A percentile compares a stretch with the other conserved stretches of the same genome.
Conservation (phyloP, 768 basidiomycete species). For the Termitomyces sp. region DNA sequence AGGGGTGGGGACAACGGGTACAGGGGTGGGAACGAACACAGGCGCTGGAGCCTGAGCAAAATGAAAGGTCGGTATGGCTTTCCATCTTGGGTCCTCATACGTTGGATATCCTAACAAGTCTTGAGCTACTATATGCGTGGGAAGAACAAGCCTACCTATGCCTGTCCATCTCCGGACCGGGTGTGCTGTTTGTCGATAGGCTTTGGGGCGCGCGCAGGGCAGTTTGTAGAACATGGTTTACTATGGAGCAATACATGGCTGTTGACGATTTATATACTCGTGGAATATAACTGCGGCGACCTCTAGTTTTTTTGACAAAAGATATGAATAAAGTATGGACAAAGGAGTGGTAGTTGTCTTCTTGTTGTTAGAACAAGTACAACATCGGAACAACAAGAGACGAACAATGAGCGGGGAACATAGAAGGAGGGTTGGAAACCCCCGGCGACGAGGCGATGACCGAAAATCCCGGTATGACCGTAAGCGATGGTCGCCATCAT, state of each 20-base stretch:
- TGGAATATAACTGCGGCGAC: neutral
- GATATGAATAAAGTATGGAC: neutral
- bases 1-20: neutral
- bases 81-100: conserved; percentile 2
- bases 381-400: neutral
- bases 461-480: conserved; percentile 3
- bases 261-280: neutral
- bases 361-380: neutral
- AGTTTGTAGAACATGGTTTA: conserved; percentile 3
- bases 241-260: neutral
- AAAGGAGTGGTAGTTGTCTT: neutral
- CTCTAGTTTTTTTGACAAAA: neutral
- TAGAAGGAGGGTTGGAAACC: neutral
- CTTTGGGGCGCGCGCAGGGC: neutral
- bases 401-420: neutral
- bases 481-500: conserved; percentile 6
- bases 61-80: neutral
- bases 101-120: neutral
- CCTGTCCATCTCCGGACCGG: conserved; percentile 1
- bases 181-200: conserved; percentile 3
- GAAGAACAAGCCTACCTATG: neutral
- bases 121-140: neutral
- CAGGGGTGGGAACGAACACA: neutral
- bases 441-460: neutral
- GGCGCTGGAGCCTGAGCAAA: neutral